A percentile compares a stretch with the other conserved stretches of the same genome.
These are phyloP conservation scores for Musa acuminata DNA, from an alignment of 176 grass and related monocot genomes.

Conservation along the genomic window DNA sequence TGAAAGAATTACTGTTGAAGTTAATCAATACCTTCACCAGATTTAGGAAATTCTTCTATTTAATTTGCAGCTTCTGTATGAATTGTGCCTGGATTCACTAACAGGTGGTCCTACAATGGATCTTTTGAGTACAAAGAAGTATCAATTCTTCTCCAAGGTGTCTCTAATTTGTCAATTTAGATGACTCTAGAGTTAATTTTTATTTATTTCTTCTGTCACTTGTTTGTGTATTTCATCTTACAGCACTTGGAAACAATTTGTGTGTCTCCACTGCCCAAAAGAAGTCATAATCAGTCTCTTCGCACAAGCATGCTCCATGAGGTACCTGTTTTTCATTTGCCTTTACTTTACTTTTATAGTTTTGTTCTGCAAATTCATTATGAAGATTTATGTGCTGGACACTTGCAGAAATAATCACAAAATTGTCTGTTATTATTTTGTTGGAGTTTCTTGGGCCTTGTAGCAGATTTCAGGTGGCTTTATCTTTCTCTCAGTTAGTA, in stretches of 20 bases:
- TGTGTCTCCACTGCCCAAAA: conserved; percentile 70
- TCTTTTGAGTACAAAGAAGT: conserved; percentile 86
- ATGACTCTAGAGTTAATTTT: conserved; percentile 13
- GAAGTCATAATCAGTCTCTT: conserved; percentile 67
- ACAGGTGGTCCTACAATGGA: conserved; percentile 73
- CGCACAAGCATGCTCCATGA: conserved; percentile 89
- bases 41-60: background rate
- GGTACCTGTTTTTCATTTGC: conserved; percentile 24
- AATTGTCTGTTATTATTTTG: background rate
- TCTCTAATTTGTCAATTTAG: conserved; percentile 21
- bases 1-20: background rate
- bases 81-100: conserved; percentile 61
- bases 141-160: conserved; percentile 94
- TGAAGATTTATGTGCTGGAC: too few relatives aligned
- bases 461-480: too few relatives aligned
- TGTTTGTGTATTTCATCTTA: conserved; percentile 4
- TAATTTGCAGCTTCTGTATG: conserved; percentile 66
- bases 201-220: conserved; percentile 11
- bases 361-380: too few relatives aligned
- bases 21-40: background rate
- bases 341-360: background rate
- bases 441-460: too few relatives aligned
- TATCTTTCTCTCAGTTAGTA: too few relatives aligned
- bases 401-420: background rate
- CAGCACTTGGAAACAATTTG: conserved; percentile 77